Evolutionary conservation across 75 land plant genomes (phyloP), one percentile per base, ranked within the genome.

Genomic region (Picea glauca): DNA sequence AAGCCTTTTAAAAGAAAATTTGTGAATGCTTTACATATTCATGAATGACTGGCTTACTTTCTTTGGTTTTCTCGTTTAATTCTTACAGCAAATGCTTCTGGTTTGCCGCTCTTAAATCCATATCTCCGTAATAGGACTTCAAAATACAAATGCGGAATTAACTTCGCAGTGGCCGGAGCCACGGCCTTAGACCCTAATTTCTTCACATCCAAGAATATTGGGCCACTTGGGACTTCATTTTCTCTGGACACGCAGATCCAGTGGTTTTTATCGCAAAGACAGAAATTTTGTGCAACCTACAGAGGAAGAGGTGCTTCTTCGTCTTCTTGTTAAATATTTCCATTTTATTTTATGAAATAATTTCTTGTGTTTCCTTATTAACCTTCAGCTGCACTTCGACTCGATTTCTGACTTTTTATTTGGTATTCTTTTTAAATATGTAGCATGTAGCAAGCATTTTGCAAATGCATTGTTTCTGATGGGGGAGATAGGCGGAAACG

Each of bases 401-500:
- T 46, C 54, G 54, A 46, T 46, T 46, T 46, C 54, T 46, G 54
- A 46, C 54, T 6, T 8, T 46, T 46, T 46, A 7, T 6, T 46
- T 46, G 11, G 7, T 46, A 46, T 46, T 46, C 5, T 46, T 46
- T 46, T 46, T 63, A 23, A 23, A 63, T 20, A 31, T 20, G 57
- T 4, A 77, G 78, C 76, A 2, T 75, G 81, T 30, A 23, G 58
- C 17, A 26, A 58, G 13, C 32, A 62, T 21, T 21, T 79, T 64
- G 61, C 18, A 31, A 79, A 62, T 72, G 60, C 84, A 17, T 21
- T 83, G 26, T 70, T 78, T 35, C 7, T 78, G 50, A 43, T 83
- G 58, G 81, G 84, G 62, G 84, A 83, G 72, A 83, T 83, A 3
- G 84, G 81, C 2, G 84, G 81, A 20, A 83, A 83, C 15, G 84